Evolutionary conservation across 352 stramenopile species (phyloP).

Genomic region (Blastocystis sp.): DNA sequence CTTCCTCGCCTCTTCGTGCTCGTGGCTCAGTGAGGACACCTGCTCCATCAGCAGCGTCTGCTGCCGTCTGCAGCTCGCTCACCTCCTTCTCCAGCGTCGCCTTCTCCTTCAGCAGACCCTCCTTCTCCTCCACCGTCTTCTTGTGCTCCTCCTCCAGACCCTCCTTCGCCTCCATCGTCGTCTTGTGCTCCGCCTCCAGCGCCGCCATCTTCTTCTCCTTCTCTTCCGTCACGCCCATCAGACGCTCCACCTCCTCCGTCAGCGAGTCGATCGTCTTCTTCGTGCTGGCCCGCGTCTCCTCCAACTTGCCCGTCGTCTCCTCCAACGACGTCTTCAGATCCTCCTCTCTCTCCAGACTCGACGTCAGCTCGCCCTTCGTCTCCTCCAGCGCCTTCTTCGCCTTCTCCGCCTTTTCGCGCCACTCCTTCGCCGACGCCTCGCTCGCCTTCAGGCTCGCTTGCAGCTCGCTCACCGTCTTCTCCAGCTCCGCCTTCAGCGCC

Average conservation of each 20-base stretch:
- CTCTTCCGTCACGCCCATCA: no score
- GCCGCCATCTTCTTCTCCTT: background rate
- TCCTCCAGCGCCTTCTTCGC: background rate
- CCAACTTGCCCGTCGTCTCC: constrained; percentile 6
- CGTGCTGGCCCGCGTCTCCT: background rate
- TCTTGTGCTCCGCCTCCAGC: constrained; percentile 2
- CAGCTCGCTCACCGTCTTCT: background rate
- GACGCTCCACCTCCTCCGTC: background rate
- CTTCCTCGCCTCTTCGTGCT: background rate
- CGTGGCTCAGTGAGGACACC: constrained; percentile 11
- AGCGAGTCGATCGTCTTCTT: constrained; percentile 14
- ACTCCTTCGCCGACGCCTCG: background rate
- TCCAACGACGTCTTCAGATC: background rate
- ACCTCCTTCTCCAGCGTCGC: background rate
- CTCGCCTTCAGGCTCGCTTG: background rate
- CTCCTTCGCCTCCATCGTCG: constrained; percentile 14
- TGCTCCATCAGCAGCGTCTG: constrained; percentile 21
- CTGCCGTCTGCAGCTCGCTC: constrained; percentile 2
- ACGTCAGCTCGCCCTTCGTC: background rate
- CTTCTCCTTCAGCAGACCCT: background rate
- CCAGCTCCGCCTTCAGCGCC: no score
- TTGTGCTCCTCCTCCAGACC: background rate
- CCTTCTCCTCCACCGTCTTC: background rate
- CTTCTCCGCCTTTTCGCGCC: background rate
- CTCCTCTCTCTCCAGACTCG: background rate